Base-by-base conservation (phyloP, 2,329 filamentous ascomycete genomes). In the Penicillium sp. region DNA sequence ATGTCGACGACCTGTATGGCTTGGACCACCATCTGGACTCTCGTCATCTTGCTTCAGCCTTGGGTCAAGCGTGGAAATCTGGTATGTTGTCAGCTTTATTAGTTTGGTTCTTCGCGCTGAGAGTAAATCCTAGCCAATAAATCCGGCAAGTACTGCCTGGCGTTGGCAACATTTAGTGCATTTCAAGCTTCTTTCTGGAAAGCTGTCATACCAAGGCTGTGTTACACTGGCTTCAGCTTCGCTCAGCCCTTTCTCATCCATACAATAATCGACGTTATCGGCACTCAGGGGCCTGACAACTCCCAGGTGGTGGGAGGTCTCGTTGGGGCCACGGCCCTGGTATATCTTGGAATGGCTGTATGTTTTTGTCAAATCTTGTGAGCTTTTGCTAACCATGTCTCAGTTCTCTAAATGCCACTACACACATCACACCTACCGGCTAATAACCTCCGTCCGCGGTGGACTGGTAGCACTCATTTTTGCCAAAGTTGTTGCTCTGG, bases 301-400 rank as follows among this genome's bases (percentile, higher is more conserved):
- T 59, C 61, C 16, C 38, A 40, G 38, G 59, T 68, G 16, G 75
- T 75, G 2, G 75, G 75, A 56, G 75, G 72, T 1, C 60, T 79
- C 4, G 73, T 77, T 56, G 76, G 71, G 6, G 75, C 76, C 14
- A 76, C 72, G 55, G 62, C 70, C 24, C 58, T 78, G 7, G 70
- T 77, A 0, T 79, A 78, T 59, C 55, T 65, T 23, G 74, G 73
- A 4, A 65, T 76, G 21, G 75, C 70, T 12, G 70, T 77, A 60
- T 61, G 70, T 66, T 28, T 20, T 28, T 28, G 5, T 28, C 26
- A 9, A 5, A 5, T 28, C 26, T 28, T 28, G 5, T 28, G 5
- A 5, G 9, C 5, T 28, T 28, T 28, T 28, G 5, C 26, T 28
- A 28, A 35, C 18, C 11, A 30, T n/a, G 9, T 9, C n/a, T n/a